These are phyloP conservation scores for Cadophora malorum DNA, from an alignment of 2,329 filamentous ascomycete species.

Conservation along the genomic window DNA sequence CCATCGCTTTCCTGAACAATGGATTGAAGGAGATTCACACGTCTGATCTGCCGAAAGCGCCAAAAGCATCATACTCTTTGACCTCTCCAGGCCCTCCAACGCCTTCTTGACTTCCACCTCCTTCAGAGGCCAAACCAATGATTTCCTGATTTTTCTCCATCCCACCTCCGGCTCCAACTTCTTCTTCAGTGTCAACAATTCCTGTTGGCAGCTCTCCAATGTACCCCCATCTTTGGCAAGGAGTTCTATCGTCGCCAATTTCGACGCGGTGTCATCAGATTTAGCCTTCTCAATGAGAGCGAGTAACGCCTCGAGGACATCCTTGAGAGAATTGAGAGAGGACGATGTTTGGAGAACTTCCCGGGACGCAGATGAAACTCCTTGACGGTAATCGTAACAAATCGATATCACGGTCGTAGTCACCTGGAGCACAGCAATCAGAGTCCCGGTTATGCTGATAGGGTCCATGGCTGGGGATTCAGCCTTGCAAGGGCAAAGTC, in stretches of 20 bases:
- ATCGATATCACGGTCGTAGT: slow-evolving; percentile 33
- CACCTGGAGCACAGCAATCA: slow-evolving; percentile 39
- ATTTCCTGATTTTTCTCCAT: slow-evolving; percentile 30
- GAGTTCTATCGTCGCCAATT: slow-evolving; percentile 29
- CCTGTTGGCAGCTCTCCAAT: slow-evolving; percentile 28
- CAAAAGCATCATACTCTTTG: slow-evolving; percentile 34
- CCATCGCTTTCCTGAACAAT: too few relatives aligned
- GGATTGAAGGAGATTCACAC: slow-evolving; percentile 22
- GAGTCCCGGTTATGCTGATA: slow-evolving; percentile 34
- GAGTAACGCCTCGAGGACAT: slow-evolving; percentile 34
- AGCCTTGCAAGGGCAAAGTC: slow-evolving; percentile 3
- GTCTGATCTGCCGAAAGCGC: slow-evolving; percentile 35
- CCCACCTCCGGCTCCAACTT: slow-evolving; percentile 31
- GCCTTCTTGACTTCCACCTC: slow-evolving; percentile 31
- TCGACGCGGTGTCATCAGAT: slow-evolving; percentile 9
- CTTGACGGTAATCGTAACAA: slow-evolving; percentile 38
- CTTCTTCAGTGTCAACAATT: slow-evolving; percentile 29
- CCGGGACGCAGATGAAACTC: slow-evolving; percentile 27
- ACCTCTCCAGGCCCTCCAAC: slow-evolving; percentile 31
- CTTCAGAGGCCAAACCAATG: slow-evolving; percentile 34
- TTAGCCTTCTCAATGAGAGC: slow-evolving; percentile 30
- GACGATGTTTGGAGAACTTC: slow-evolving; percentile 34
- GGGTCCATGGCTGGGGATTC: slow-evolving; percentile 32
- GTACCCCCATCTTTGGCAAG: slow-evolving; percentile 30
- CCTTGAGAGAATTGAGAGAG: slow-evolving; percentile 32